Base-by-base conservation (phyloP, 2,329 filamentous ascomycete genomes). In the Clonostachys solani region DNA sequence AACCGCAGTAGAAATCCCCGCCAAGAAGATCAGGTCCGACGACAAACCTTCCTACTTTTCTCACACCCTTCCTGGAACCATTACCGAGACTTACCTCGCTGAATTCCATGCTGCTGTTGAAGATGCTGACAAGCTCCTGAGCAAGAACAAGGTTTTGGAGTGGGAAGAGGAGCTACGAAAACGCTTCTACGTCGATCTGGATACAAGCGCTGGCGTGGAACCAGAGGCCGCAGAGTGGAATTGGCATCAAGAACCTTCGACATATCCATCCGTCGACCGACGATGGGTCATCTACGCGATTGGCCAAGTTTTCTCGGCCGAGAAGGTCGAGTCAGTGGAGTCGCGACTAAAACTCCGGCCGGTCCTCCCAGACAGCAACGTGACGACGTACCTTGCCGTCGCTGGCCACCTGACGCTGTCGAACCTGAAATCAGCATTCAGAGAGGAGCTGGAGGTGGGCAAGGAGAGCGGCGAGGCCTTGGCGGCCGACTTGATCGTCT, bases 281-380 rank as follows among this genome's bases (percentile, higher is more conserved):
- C 77, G 81, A 50, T 87, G 85, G 77, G 74, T 87, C 5, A 62
- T 83, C 16, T 83, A 80, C 54, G 75, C 77, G 18, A 80, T 89
- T 54, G 77, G 76, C 55, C 81, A 79, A 60, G 73, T 84, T 5
- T 79, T 87, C 42, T 65, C 78, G 13, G 78, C 81, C 54, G 77
- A 78, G 4, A 42, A 50, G 33, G 50, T 53, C 4, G 70, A 74
- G 18, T 61, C 74, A 5, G 70, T 72, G 5, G 58, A 66, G 5
- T 55, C 54, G 9, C 36, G 40, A 13, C 47, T 45, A 15, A 56
- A 56, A 36, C 47, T 71, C 42, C 59, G 60, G 15, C 53, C 71
- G 8, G 55, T 68, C 18, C 56, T 80, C 2, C 73, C 78, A 1
- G 69, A 75, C 53, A 80, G 73, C 60, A 80, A 76, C 44, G 69